phyloP scores from a whole-genome alignment of 768 basidiomycete genomes.

The Daedaleopsis nitida region DNA sequence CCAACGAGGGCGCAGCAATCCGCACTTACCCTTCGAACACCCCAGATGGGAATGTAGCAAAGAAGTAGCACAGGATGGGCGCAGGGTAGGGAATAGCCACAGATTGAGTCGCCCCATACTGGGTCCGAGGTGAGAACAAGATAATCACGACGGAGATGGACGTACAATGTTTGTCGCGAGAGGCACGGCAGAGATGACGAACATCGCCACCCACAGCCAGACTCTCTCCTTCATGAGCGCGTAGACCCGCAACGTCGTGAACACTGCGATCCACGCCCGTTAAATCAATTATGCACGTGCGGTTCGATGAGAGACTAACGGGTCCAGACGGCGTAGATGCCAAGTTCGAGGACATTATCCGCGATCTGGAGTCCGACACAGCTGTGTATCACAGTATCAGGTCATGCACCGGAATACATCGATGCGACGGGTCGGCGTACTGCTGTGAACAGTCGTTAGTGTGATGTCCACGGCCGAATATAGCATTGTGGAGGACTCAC shows the following conservation, averaged over 20 bases:
- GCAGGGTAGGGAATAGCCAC: no score
- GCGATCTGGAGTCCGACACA: no score
- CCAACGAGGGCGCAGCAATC: no score
- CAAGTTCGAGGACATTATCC: no score
- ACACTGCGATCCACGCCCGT: slow-evolving; percentile 2
- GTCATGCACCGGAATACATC: no score
- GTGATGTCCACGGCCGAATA: no score
- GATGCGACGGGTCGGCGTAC: no score
- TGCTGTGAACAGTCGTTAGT: no score
- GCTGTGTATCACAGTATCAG: no score
- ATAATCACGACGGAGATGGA: background rate
- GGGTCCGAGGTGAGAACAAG: background rate
- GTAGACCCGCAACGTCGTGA: background rate
- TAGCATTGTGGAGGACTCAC: background rate
- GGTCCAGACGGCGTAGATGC: background rate
- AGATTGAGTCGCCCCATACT: background rate
- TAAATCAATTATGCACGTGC: background rate
- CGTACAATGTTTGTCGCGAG: slow-evolving; percentile 2
- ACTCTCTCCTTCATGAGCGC: background rate
- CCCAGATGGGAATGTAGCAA: no score
- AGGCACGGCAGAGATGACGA: background rate
- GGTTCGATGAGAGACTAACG: background rate
- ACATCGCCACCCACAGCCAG: background rate
- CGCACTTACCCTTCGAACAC: no score
- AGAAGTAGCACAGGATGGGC: no score